phyloP scores from a whole-genome alignment of 495 filamentous ascomycete genomes.

The Talaromyces proteolyticus region DNA sequence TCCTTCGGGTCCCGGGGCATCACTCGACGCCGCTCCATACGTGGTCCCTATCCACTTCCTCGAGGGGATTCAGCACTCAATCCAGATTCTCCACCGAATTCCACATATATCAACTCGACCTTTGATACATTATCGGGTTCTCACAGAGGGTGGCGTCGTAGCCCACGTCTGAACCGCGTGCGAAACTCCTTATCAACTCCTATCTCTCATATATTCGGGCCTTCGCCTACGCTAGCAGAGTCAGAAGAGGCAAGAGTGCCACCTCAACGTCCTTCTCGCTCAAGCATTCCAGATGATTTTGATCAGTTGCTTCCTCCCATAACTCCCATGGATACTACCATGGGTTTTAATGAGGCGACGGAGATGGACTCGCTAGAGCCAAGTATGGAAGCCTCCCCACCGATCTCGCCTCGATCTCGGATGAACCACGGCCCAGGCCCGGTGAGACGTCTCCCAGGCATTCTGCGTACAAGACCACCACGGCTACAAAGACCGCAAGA shows the following conservation, averaged over 20 bases:
- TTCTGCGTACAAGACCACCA: conserved; percentile 42
- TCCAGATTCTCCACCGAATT: conserved; percentile 17
- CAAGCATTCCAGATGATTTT: conserved; percentile 15
- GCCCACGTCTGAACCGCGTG: conserved; percentile 34
- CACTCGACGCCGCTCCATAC: conserved; percentile 29
- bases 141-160: conserved; percentile 37
- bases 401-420: conserved; percentile 16
- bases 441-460: conserved; percentile 33
- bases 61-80: conserved; percentile 23
- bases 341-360: conserved; percentile 32
- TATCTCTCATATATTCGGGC: conserved; percentile 40
- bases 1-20: conserved; percentile 33
- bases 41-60: conserved; percentile 33
- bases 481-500: conserved; percentile 48
- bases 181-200: conserved; percentile 38
- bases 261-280: conserved; percentile 15
- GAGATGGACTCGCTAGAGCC: conserved; percentile 40
- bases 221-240: conserved; percentile 10
- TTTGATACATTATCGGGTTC: conserved; percentile 21
- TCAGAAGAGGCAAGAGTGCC: conserved; percentile 10
- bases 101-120: conserved; percentile 17
- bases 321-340: conserved; percentile 33
- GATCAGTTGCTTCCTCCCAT: conserved; percentile 24
- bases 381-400: conserved; percentile 15
- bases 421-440: conserved; percentile 5